Evolutionary conservation across 2,329 filamentous ascomycete genomes (phyloP).

Genomic region (Nannizziopsis arthrosporioides): DNA sequence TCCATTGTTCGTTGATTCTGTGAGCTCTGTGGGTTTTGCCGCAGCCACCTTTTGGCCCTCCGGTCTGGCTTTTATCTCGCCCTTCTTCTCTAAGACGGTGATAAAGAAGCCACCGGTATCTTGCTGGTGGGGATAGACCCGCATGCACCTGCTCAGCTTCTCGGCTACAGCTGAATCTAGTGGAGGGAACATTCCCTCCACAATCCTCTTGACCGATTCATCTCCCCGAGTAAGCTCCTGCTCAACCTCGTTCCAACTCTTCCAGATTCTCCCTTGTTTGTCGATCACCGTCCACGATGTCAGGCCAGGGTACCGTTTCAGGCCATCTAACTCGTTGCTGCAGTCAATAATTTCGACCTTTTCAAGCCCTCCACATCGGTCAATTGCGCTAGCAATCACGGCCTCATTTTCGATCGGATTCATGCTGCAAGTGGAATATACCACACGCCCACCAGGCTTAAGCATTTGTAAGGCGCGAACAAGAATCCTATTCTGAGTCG

Average conservation of each 20-base stretch:
- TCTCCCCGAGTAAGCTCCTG: slow-evolving; percentile 48
- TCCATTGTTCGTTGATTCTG: no score
- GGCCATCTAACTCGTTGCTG: slow-evolving; percentile 59
- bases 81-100: slow-evolving; percentile 80
- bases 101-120: slow-evolving; percentile 98
- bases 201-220: slow-evolving; percentile 54
- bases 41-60: slow-evolving; percentile 41
- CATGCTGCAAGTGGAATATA: slow-evolving; percentile 98
- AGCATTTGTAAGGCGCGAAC: slow-evolving; percentile 90
- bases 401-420: slow-evolving; percentile 97
- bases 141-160: slow-evolving; percentile 79
- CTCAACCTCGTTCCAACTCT: slow-evolving; percentile 69
- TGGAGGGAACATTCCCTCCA: slow-evolving; percentile 73
- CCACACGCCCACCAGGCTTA: slow-evolving; percentile 84
- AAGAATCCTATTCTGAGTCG: slow-evolving; percentile 78
- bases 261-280: slow-evolving; percentile 67
- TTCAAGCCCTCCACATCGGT: slow-evolving; percentile 68
- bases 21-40: slow-evolving; percentile 19
- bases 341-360: slow-evolving; percentile 81
- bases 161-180: slow-evolving; percentile 47
- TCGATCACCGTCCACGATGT: slow-evolving; percentile 85
- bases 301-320: slow-evolving; percentile 67
- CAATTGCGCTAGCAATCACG: slow-evolving; percentile 76
- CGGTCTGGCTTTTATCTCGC: slow-evolving; percentile 67
- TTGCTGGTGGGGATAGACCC: slow-evolving; percentile 88